These are phyloP conservation scores for Aureobasidium sp. DNA, from an alignment of 2,329 filamentous ascomycete species.

Conservation along the genomic window DNA sequence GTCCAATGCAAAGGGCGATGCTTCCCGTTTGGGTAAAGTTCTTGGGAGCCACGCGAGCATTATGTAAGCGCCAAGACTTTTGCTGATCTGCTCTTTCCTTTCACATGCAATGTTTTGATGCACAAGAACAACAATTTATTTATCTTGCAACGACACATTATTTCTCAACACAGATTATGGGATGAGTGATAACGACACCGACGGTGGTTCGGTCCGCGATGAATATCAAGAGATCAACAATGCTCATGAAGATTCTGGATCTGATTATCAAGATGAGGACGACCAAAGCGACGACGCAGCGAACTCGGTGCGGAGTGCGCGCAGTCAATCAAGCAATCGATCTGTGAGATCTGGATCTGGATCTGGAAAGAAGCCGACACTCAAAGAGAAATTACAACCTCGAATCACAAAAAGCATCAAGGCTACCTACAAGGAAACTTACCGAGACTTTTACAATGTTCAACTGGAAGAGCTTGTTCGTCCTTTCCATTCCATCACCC, in stretches of 20 bases:
- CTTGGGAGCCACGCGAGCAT: not conserved
- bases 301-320: not conserved
- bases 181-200: slow-evolving; percentile 10
- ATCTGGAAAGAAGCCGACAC: not conserved
- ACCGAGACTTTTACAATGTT: slow-evolving; percentile 46
- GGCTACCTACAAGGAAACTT: slow-evolving; percentile 23
- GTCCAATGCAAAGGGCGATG: not conserved
- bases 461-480: slow-evolving; percentile 44
- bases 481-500: not conserved
- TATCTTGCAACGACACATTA: not conserved
- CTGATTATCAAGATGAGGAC: slow-evolving; percentile 2
- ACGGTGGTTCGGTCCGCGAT: not conserved
- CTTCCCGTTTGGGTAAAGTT: not conserved
- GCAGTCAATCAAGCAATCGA: not conserved
- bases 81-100: not conserved
- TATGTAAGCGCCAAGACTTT: slow-evolving; percentile 10
- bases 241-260: not conserved
- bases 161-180: not conserved
- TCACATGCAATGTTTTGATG: slow-evolving; percentile 8
- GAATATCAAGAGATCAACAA: not conserved
- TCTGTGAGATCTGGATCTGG: not conserved
- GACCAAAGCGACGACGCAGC: not conserved
- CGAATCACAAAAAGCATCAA: not conserved
- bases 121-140: not conserved
- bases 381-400: not conserved